Conservation (phyloP, 75 land plant species). For the Cryptomeria japonica region DNA sequence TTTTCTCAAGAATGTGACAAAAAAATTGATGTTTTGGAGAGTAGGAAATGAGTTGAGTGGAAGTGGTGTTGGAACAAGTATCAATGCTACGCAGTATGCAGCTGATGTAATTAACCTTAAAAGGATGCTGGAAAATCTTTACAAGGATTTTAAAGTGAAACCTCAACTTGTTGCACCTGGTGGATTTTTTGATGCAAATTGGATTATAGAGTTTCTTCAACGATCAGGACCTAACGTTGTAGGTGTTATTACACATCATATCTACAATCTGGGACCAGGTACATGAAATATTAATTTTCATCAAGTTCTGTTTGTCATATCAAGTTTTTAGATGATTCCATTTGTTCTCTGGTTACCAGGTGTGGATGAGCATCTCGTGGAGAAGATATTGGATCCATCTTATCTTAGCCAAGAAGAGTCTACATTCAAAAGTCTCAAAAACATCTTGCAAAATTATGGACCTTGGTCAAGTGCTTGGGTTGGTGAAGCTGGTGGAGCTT, state of each 20-base stretch:
- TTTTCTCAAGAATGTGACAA: not conserved
- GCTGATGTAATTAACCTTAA: constrained; percentile 48
- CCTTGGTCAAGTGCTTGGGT: constrained; percentile 69
- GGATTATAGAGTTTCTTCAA: constrained; percentile 57
- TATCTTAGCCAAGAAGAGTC: constrained; percentile 54
- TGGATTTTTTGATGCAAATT: constrained; percentile 64
- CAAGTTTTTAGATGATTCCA: not conserved
- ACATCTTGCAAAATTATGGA: constrained; percentile 31
- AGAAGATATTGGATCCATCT: constrained; percentile 71
- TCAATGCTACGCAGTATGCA: constrained; percentile 59
- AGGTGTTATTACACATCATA: constrained; percentile 76
- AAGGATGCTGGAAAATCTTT: constrained; percentile 44
- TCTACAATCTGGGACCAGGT: constrained; percentile 97
- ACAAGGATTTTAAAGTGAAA: constrained; percentile 23
- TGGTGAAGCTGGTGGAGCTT: constrained; percentile 95
- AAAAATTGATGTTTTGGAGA: not conserved
- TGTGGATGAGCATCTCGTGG: constrained; percentile 50
- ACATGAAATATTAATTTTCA: not conserved
- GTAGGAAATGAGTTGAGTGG: constrained; percentile 91
- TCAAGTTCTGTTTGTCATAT: not conserved
- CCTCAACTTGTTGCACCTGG: constrained; percentile 80
- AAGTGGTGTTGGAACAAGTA: constrained; percentile 58
- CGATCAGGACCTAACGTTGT: constrained; percentile 49
- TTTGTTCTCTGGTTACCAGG: constrained; percentile 29
- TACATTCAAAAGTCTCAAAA: constrained; percentile 46